Evolutionary conservation across 2,329 filamentous ascomycete genomes (phyloP), one percentile per base, ranked within the genome.

Genomic region (Xylariaceae sp.): DNA sequence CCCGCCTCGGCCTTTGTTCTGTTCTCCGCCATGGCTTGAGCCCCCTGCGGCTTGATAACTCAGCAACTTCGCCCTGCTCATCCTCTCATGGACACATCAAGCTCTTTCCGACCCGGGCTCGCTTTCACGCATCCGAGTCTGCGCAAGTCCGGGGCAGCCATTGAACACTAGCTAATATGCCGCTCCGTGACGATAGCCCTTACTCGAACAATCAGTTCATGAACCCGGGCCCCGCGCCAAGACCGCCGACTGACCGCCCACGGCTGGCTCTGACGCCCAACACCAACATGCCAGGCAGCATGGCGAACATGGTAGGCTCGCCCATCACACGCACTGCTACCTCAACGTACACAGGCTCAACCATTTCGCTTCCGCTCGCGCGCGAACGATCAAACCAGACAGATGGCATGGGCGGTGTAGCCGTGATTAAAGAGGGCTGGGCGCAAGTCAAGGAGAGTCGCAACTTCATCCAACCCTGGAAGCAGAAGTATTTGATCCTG

Each of bases 181-280:
- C 18, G 42, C 12, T 38, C 45, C 42, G n/a, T 39, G 7, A 42
- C 32, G 42, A 27, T 39, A 83, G 79, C 65, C 70, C 78, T 61
- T 85, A 83, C 65, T 72, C 78, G 39, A 73, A 75, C 57, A 80
- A 77, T 62, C 81, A 84, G 69, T 97, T 97, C 75, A 95, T 97
- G 88, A 97, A 97, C 71, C 90, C 94, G 55, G 90, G 94, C 58
- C 92, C 94, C 61, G 92, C 94, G 59, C 94, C 94, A 58, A 86
- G 88, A 63, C 92, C 94, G 53, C 94, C 92, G 17, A 85, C 81
- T 52, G 89, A 94, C 65, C 83, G 89, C 62, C 89, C 90, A 53
- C 86, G 89, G 65, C 82, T 96, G 59, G 85, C 85, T 62, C 78
- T 95, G 53, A 90, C 87, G 39, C 90, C 86, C 54, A 87, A 82